A percentile compares a stretch with the other conserved stretches of the same genome.
Conservation (phyloP, 2,329 filamentous ascomycete genomes). For the Orbilia javanica region DNA sequence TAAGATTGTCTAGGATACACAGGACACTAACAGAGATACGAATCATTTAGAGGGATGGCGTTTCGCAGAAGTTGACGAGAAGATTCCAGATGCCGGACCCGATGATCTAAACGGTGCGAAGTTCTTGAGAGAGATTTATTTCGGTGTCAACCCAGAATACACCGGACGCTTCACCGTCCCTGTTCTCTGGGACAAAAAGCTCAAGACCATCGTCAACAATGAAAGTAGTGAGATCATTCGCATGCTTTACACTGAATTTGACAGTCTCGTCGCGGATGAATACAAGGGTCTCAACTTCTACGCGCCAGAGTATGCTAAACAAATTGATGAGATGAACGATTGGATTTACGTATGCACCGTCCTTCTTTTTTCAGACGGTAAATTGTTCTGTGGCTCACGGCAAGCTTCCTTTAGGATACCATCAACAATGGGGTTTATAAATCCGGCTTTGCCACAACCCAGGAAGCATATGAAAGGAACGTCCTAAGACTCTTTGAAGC, state of each 20-base stretch:
- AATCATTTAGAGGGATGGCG: slow-evolving; percentile 75
- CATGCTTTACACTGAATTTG: slow-evolving; percentile 87
- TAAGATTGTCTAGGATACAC: slow-evolving; percentile 69
- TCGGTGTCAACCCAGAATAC: slow-evolving; percentile 78
- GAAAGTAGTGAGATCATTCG: slow-evolving; percentile 93
- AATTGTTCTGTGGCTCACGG: not conserved
- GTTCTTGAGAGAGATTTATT: slow-evolving; percentile 83
- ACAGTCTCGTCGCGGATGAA: slow-evolving; percentile 75
- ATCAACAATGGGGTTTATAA: slow-evolving; percentile 78
- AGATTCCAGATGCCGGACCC: slow-evolving; percentile 70
- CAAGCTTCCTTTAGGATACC: slow-evolving; percentile 64
- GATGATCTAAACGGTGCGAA: slow-evolving; percentile 79
- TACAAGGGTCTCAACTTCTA: slow-evolving; percentile 76
- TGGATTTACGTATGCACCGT: slow-evolving; percentile 76
- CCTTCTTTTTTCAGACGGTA: not conserved
- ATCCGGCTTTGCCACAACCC: slow-evolving; percentile 82
- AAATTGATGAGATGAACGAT: slow-evolving; percentile 81
- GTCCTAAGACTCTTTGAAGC: slow-evolving; percentile 79
- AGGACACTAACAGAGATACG: not conserved
- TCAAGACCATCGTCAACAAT: slow-evolving; percentile 84
- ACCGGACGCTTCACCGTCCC: slow-evolving; percentile 87
- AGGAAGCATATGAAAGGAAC: slow-evolving; percentile 83
- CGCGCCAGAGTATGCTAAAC: slow-evolving; percentile 72
- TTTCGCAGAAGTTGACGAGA: slow-evolving; percentile 77
- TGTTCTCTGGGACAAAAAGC: slow-evolving; percentile 83